Conservation (phyloP, 441 rosid species). For the Populus hybrid region DNA sequence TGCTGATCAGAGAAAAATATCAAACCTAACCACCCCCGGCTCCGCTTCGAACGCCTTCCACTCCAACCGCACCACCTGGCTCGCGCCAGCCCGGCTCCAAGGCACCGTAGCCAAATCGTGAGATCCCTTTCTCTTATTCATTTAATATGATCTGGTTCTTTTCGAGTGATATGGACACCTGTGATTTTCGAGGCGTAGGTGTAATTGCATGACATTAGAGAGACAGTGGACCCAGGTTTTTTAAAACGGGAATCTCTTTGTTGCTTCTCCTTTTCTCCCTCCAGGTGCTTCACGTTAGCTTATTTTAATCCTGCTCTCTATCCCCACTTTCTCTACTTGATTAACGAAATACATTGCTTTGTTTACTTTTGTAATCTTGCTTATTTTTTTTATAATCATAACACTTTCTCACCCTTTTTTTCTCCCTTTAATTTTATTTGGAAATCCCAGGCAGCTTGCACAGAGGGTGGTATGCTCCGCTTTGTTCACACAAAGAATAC, state of each 20-base stretch:
- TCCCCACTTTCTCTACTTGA: constrained; percentile 16
- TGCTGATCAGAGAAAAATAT: no score
- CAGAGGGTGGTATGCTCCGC: constrained; percentile 48
- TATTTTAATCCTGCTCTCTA: constrained; percentile 10
- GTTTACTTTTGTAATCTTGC: background rate
- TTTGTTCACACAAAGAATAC: constrained; percentile 33
- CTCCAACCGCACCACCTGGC: no score
- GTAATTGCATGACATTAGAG: background rate
- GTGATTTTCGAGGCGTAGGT: background rate
- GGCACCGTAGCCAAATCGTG: no score
- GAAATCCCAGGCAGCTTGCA: constrained; percentile 25
- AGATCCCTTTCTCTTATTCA: no score
- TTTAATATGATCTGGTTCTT: background rate
- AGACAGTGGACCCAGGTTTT: background rate
- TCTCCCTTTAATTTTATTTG: no score
- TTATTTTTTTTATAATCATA: background rate
- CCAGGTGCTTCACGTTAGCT: constrained; percentile 33
- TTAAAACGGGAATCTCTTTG: constrained; percentile 9
- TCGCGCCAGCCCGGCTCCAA: no score
- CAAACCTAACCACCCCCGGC: no score
- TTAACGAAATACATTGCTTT: background rate
- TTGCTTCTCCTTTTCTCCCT: constrained; percentile 1
- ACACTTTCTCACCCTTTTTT: no score
- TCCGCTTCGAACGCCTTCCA: no score
- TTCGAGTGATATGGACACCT: constrained; percentile 3